A percentile compares a stretch with the other conserved stretches of the same genome.
These are phyloP conservation scores for Termitomyces sp. DNA, from an alignment of 768 basidiomycete genomes.

Conservation along the genomic window DNA sequence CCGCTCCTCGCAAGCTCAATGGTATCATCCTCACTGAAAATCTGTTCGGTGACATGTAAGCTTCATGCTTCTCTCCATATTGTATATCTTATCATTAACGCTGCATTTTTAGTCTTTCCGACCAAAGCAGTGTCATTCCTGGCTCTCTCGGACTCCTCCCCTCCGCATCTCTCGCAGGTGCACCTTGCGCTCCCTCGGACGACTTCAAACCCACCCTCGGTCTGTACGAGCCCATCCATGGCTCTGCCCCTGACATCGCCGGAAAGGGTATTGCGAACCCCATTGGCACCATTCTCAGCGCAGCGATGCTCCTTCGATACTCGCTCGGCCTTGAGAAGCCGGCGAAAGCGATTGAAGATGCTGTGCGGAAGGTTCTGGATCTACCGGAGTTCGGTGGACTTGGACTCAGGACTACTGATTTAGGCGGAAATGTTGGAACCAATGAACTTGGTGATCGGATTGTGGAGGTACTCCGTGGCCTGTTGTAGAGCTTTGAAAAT, in stretches of 20 bases:
- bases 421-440: conserved; percentile 76
- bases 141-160: conserved; percentile 95
- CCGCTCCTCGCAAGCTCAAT: conserved; percentile 87
- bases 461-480: conserved; percentile 59
- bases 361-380: conserved; percentile 90
- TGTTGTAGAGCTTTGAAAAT: conserved; percentile 33
- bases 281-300: conserved; percentile 91
- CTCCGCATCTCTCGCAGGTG: conserved; percentile 92
- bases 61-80: background rate
- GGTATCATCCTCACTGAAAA: conserved; percentile 95
- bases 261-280: conserved; percentile 92
- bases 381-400: conserved; percentile 58
- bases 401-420: conserved; percentile 79
- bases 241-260: conserved; percentile 94
- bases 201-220: conserved; percentile 78
- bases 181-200: conserved; percentile 58
- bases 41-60: conserved; percentile 95
- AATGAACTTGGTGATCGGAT: conserved; percentile 81
- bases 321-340: conserved; percentile 86
- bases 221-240: conserved; percentile 96
- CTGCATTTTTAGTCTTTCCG: conserved; percentile 68
- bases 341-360: conserved; percentile 80
- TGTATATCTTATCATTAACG: background rate
- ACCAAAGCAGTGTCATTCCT: conserved; percentile 95
- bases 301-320: conserved; percentile 90